Evolutionary conservation across 2,329 filamentous ascomycete species (phyloP), one percentile per base, ranked within the genome.

Genomic region (Fusarium nematophilum): DNA sequence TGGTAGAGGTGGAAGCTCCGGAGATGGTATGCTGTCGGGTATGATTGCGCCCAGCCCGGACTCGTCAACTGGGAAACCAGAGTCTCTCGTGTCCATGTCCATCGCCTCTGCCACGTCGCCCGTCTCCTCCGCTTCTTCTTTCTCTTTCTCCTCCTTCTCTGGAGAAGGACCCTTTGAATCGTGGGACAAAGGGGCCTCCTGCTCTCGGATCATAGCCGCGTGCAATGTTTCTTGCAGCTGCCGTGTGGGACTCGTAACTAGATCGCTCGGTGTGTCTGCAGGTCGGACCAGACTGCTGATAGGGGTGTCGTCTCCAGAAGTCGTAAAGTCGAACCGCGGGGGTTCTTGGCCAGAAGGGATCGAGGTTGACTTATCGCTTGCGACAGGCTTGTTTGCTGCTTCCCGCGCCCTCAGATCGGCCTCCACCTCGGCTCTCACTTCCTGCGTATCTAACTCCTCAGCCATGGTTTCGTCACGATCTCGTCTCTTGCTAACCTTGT

Each of bases 271-370:
- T 9, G 49, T 62, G 7, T 65, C 63, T 45, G 57, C 53, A 40
- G 56, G 67, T 29, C 67, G 63, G 39, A 65, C 56, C 39, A 64
- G 61, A 30, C 53, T 61, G 62, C 58, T 68, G 34, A 66, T 62
- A 26, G 59, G 45, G 30, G 61, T 66, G 27, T 66, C 49, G 15
- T 69, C 64, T 50, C 54, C 62, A 18, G 53, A 52, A 23, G 50
- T 45, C 27, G 59, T 33, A 5, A 66, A 42, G 4, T 68, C 71
- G 17, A 67, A 52, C 25, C 55, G 58, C 40, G 61, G 67, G 21
- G 54, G 61, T 11, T 39, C 58, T 37, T 74, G 71, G 39, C 70
- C 68, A 21, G 70, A 72, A 54, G 70, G 66, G 30, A 74, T 72
- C 15, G 65, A 64, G 34, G 54, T 47, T 27, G 69, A 70, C n/a